Conservation (phyloP, 129 eudicot species). For the Helianthus tuberosus region DNA sequence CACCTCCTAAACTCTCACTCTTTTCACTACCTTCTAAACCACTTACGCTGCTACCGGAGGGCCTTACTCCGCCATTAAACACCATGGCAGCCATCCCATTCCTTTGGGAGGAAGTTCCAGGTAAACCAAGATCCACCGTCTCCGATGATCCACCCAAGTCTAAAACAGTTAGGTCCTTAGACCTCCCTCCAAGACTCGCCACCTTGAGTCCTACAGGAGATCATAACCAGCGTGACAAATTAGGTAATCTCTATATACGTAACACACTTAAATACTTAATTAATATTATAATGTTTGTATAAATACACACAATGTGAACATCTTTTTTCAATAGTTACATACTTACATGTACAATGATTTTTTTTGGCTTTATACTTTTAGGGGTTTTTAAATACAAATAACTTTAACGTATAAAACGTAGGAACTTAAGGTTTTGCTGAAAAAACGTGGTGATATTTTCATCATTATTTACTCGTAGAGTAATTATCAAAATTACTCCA, state of each 20-base stretch:
- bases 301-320: background rate
- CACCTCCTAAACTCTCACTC: slow-evolving; percentile 71
- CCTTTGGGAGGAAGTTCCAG: slow-evolving; percentile 95
- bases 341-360: too few species aligned
- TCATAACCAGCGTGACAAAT: background rate
- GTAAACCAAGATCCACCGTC: slow-evolving; percentile 53
- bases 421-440: too few species aligned
- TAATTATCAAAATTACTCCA: too few species aligned
- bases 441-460: too few species aligned
- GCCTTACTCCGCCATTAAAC: slow-evolving; percentile 71
- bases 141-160: slow-evolving; percentile 42
- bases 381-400: too few species aligned
- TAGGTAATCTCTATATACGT: slow-evolving; percentile 14
- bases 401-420: too few species aligned
- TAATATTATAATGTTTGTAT: background rate
- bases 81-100: slow-evolving; percentile 65
- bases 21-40: slow-evolving; percentile 56
- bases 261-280: too few species aligned
- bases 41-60: slow-evolving; percentile 29
- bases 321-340: too few species aligned
- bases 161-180: slow-evolving; percentile 62
- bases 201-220: slow-evolving; percentile 10
- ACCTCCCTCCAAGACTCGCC: slow-evolving; percentile 60
- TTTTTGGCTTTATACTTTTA: too few species aligned
- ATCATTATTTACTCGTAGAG: too few species aligned